Conservation (phyloP, 2,329 filamentous ascomycete genomes). For the Penicillium janthinellum region DNA sequence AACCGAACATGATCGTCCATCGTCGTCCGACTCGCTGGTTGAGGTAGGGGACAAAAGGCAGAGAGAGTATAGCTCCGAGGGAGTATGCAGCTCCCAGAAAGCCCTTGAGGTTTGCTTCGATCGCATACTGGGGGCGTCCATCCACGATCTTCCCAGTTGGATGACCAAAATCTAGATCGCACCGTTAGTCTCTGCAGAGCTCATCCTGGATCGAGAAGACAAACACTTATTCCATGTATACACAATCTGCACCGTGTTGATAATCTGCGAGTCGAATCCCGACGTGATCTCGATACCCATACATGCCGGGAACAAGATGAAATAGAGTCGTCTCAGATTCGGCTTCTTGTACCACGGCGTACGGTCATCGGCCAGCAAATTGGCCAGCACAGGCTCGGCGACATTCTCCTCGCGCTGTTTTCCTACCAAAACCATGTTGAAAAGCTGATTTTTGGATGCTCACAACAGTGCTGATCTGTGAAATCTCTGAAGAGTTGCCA, state of each 20-base stretch:
- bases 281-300: constrained; percentile 66
- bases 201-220: constrained; percentile 3
- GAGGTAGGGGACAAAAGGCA: constrained; percentile 60
- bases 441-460: constrained; percentile 7
- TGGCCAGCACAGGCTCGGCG: constrained; percentile 26
- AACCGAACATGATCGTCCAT: constrained; percentile 60
- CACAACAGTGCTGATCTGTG: constrained; percentile 6
- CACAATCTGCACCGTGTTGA: constrained; percentile 48
- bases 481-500: constrained; percentile 5
- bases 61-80: constrained; percentile 59
- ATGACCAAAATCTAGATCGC: constrained; percentile 24
- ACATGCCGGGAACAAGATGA: constrained; percentile 61
- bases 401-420: constrained; percentile 31
- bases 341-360: constrained; percentile 61
- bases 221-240: constrained; percentile 43
- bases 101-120: constrained; percentile 41
- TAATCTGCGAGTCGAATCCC: constrained; percentile 59
- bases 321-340: constrained; percentile 59
- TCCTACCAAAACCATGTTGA: constrained; percentile 24
- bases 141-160: constrained; percentile 22
- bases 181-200: constrained; percentile 7
- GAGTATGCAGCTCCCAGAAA: constrained; percentile 63
- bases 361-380: constrained; percentile 36
- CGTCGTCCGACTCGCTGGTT: constrained; percentile 59
- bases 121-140: constrained; percentile 22